These are phyloP conservation scores for Marsdenia floribunda DNA, from an alignment of 257 asterid genomes.

Conservation along the genomic window DNA sequence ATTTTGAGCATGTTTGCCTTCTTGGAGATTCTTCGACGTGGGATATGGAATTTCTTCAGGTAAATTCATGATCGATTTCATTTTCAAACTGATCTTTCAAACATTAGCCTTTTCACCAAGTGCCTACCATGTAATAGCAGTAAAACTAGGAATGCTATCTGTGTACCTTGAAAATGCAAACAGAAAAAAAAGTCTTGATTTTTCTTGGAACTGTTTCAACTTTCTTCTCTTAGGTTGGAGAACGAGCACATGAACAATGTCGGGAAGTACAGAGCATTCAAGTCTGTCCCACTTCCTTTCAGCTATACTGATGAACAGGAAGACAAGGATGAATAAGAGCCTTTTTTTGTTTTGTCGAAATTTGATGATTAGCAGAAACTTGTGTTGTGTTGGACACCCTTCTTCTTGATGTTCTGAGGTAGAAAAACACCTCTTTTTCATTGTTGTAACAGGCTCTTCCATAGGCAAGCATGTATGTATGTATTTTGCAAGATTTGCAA, in stretches of 20 bases:
- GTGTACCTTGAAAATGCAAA: background rate
- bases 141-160: slow-evolving; percentile 1
- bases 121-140: background rate
- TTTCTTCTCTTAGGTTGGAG: slow-evolving; percentile 56
- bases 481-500: background rate
- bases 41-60: slow-evolving; percentile 95
- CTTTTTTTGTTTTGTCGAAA: too few species aligned
- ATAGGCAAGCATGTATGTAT: background rate
- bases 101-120: background rate
- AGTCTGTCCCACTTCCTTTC: slow-evolving; percentile 77
- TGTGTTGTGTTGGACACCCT: background rate
- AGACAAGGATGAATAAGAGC: slow-evolving; percentile 28
- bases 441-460: background rate
- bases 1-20: slow-evolving; percentile 49
- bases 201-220: background rate
- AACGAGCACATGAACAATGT: slow-evolving; percentile 82
- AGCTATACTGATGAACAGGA: slow-evolving; percentile 42
- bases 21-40: slow-evolving; percentile 79
- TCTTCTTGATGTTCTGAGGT: background rate
- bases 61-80: slow-evolving; percentile 15
- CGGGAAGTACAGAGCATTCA: slow-evolving; percentile 75
- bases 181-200: background rate
- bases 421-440: background rate
- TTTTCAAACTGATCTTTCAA: background rate
- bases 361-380: background rate